Evolutionary conservation across 768 basidiomycete species (phyloP).

Genomic region (Boletus rufocinnamomeus): DNA sequence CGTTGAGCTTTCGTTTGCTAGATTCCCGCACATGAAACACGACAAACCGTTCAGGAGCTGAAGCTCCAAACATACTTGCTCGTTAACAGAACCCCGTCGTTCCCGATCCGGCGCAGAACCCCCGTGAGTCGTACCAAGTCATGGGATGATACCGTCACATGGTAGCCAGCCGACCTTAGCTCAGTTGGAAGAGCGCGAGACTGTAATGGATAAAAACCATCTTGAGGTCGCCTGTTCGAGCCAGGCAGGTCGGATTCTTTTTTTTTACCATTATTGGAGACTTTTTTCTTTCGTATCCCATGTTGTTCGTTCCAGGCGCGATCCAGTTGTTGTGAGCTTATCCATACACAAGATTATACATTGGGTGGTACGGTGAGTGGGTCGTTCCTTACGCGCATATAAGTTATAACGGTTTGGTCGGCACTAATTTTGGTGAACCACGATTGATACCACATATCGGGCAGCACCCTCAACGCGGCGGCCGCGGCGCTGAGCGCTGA

Average conservation of each 20-base stretch:
- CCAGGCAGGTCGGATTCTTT: constrained; percentile 40
- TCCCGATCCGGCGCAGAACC: not conserved
- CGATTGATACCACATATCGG: too few relatives aligned
- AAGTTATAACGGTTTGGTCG: too few relatives aligned
- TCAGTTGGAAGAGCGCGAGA: constrained; percentile 57
- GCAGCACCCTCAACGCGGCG: too few relatives aligned
- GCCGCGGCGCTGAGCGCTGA: too few relatives aligned
- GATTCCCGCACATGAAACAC: not conserved
- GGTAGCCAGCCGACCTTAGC: constrained; percentile 27
- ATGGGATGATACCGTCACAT: not conserved
- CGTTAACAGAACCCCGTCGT: not conserved
- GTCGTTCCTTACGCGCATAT: too few relatives aligned
- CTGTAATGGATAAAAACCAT: constrained; percentile 40
- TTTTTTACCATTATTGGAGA: not conserved
- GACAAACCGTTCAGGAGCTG: not conserved
- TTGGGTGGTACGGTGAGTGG: too few relatives aligned
- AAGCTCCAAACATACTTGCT: not conserved
- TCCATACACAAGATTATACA: too few relatives aligned
- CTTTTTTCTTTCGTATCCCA: too few relatives aligned
- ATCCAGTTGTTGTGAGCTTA: too few relatives aligned
- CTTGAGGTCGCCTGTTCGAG: constrained; percentile 49
- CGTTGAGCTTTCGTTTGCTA: not conserved
- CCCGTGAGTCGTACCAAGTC: not conserved
- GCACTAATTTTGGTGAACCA: too few relatives aligned
- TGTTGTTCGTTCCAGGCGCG: too few relatives aligned